phyloP scores from a whole-genome alignment of 805 yeast species.

The Teunomyces panamensis region DNA sequence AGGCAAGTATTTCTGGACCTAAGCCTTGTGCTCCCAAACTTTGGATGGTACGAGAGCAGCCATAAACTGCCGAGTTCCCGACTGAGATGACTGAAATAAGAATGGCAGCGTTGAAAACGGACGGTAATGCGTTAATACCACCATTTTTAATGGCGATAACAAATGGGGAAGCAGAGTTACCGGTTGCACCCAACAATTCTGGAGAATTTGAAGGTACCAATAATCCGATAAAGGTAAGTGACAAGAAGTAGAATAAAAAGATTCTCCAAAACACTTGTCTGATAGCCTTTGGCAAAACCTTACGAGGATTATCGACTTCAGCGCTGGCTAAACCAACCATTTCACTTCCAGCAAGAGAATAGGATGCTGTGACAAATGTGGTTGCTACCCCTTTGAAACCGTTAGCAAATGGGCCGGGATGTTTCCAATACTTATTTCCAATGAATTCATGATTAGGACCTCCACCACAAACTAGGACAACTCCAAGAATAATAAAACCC shows the following conservation, averaged over 20 bases:
- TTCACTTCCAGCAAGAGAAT: constrained; percentile 36
- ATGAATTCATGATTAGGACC: constrained; percentile 37
- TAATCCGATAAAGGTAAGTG: constrained; percentile 21
- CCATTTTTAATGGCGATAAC: constrained; percentile 29
- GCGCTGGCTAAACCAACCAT: constrained; percentile 39
- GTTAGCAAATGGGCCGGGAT: constrained; percentile 33
- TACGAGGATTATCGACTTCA: constrained; percentile 38
- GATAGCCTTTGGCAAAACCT: constrained; percentile 40
- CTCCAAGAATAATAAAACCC: constrained; percentile 36
- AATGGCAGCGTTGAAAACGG: constrained; percentile 26
- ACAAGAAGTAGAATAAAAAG: constrained; percentile 35
- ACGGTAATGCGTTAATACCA: constrained; percentile 24
- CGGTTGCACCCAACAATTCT: constrained; percentile 19
- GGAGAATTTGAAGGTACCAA: constrained; percentile 19
- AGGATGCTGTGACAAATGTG: constrained; percentile 37
- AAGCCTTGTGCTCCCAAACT: constrained; percentile 16
- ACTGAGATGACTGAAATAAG: constrained; percentile 28
- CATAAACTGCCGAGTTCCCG: constrained; percentile 29
- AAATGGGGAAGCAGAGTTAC: constrained; percentile 23
- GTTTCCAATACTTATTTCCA: constrained; percentile 31
- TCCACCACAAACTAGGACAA: constrained; percentile 36
- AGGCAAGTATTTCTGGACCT: constrained; percentile 12
- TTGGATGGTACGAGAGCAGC: constrained; percentile 20
- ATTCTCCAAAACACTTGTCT: constrained; percentile 45
- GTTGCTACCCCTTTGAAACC: constrained; percentile 40